Conservation (phyloP, 2,329 filamentous ascomycete genomes). For the Phoma sp. region DNA sequence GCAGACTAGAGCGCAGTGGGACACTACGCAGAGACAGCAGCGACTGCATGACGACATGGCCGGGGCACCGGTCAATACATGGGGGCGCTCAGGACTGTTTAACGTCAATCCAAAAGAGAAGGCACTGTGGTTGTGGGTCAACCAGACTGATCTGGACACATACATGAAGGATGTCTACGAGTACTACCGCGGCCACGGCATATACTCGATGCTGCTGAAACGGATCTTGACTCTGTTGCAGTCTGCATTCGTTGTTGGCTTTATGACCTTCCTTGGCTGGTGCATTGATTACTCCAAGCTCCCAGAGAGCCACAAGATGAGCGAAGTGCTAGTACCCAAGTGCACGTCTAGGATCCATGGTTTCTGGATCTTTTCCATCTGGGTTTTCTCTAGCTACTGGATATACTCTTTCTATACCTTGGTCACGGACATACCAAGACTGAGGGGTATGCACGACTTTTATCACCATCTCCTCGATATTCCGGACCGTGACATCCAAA, state of each 20-base stretch:
- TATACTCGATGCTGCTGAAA: conserved; percentile 82
- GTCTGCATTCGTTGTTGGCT: conserved; percentile 80
- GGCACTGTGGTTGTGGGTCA: conserved; percentile 92
- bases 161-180: conserved; percentile 87
- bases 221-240: conserved; percentile 78
- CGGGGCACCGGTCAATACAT: conserved; percentile 25
- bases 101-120: conserved; percentile 70
- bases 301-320: conserved; percentile 67
- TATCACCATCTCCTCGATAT: conserved; percentile 84
- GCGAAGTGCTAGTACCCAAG: conserved; percentile 71
- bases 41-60: conserved; percentile 48
- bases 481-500: conserved; percentile 87
- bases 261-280: conserved; percentile 83
- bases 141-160: conserved; percentile 85
- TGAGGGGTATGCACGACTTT: conserved; percentile 83
- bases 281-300: conserved; percentile 84
- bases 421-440: conserved; percentile 73
- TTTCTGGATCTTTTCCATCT: conserved; percentile 78
- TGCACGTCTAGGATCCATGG: conserved; percentile 79
- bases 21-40: conserved; percentile 56
- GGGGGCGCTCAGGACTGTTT: conserved; percentile 35
- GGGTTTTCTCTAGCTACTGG: conserved; percentile 87
- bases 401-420: conserved; percentile 80
- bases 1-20: conserved; percentile 59
- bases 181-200: conserved; percentile 83